A percentile compares a stretch with the other conserved stretches of the same genome.
phyloP scores from a whole-genome alignment of 495 filamentous ascomycete species.

The Annulohypoxylon maeteangense region DNA sequence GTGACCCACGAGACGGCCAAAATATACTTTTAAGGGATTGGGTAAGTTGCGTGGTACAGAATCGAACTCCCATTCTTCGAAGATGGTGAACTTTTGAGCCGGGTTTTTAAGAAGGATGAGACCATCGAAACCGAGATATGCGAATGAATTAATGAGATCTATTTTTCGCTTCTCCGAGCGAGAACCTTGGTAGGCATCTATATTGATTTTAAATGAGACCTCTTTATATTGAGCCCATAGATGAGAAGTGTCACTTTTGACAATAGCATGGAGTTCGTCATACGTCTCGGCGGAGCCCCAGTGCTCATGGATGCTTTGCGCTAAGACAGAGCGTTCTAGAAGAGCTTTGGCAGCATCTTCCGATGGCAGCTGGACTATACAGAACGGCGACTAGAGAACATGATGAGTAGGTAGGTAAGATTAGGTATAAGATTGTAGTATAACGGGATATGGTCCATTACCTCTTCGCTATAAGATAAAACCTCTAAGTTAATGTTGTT shows the following conservation, averaged over 20 bases:
- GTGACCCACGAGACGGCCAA: constrained; percentile 74
- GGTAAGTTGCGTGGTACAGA: constrained; percentile 51
- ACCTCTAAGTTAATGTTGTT: constrained; percentile 75
- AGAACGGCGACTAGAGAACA: constrained; percentile 77
- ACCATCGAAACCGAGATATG: constrained; percentile 79
- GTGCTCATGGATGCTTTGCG: constrained; percentile 83
- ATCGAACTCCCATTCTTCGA: constrained; percentile 78
- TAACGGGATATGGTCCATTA: constrained; percentile 51
- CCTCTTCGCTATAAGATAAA: constrained; percentile 74
- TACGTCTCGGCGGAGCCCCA: constrained; percentile 82
- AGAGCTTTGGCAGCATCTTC: constrained; percentile 71
- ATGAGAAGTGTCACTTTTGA: constrained; percentile 65
- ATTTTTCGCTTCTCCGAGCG: constrained; percentile 67
- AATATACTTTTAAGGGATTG: constrained; percentile 70
- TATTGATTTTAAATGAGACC: constrained; percentile 79
- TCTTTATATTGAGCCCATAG: constrained; percentile 72
- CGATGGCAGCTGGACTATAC: constrained; percentile 75
- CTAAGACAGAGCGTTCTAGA: constrained; percentile 79
- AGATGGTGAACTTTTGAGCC: constrained; percentile 77
- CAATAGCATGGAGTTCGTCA: constrained; percentile 71
- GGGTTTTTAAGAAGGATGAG: constrained; percentile 77
- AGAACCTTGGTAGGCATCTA: constrained; percentile 81
- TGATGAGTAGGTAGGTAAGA: constrained; percentile 17
- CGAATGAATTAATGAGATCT: constrained; percentile 81
- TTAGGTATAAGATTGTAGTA: background rate